These are phyloP conservation scores for Schwanniomyces polymorphus DNA, from an alignment of 805 yeast genomes.

Conservation along the genomic window DNA sequence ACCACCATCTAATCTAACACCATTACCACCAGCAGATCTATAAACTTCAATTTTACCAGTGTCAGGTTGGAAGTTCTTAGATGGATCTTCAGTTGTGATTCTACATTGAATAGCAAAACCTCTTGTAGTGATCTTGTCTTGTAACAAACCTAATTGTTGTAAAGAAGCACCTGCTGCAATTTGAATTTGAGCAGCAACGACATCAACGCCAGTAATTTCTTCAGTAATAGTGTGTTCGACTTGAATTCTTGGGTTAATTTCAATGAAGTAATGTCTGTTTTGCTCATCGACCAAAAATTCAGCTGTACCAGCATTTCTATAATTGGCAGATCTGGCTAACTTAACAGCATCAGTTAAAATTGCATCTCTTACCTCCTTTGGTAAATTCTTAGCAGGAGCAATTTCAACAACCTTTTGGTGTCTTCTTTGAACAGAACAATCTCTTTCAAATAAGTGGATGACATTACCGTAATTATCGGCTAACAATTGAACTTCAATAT, in stretches of 20 bases:
- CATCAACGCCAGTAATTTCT: conserved; percentile 97
- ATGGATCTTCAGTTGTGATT: conserved; percentile 97
- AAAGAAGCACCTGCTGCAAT: conserved; percentile 97
- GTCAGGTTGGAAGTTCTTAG: conserved; percentile 96
- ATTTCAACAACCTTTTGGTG: conserved; percentile 98
- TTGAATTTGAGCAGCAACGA: conserved; percentile 98
- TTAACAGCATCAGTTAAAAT: conserved; percentile 93
- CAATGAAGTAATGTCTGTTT: conserved; percentile 95
- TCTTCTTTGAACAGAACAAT: conserved; percentile 99
- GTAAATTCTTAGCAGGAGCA: conserved; percentile 94
- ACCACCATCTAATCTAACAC: conserved; percentile 98
- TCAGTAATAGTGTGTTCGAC: conserved; percentile 99
- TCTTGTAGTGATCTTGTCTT: conserved; percentile 91
- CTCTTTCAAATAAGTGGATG: conserved; percentile 94
- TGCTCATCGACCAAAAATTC: conserved; percentile 92
- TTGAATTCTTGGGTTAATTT: conserved; percentile 96
- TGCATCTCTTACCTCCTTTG: conserved; percentile 81
- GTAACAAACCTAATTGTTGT: conserved; percentile 86
- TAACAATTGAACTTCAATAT: conserved; percentile 93
- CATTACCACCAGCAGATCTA: conserved; percentile 99
- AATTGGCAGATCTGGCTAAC: conserved; percentile 83
- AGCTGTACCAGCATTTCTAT: conserved; percentile 97
- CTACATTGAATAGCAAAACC: conserved; percentile 99
- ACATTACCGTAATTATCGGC: conserved; percentile 95
- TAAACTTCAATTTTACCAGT: conserved; percentile 98